Conservation (phyloP, 2,329 filamentous ascomycete genomes). For the Fusarium nisikadoi region DNA sequence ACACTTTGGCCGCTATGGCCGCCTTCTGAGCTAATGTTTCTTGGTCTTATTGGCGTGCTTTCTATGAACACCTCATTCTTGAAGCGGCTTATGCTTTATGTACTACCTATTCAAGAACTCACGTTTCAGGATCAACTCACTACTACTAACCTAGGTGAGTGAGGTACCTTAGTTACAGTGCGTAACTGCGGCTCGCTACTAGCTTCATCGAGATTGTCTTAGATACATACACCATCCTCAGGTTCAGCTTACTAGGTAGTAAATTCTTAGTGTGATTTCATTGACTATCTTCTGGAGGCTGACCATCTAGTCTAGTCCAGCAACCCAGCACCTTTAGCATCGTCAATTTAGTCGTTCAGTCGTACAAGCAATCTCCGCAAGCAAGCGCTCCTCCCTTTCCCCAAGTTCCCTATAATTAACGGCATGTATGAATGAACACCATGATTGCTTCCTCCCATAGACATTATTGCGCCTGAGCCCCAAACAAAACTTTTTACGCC, state of each 20-base stretch:
- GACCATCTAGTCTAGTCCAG: conserved; percentile 4
- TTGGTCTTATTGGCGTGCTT: neutral
- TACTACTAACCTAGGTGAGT: neutral
- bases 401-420: neutral
- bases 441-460: conserved; percentile 7
- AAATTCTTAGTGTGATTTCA: conserved; percentile 1
- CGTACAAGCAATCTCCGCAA: conserved; percentile 26
- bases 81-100: neutral
- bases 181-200: conserved; percentile 25
- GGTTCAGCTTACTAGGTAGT: conserved; percentile 1
- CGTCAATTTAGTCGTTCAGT: conserved; percentile 16
- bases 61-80: neutral
- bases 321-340: conserved; percentile 10
- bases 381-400: neutral
- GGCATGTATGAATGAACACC: neutral
- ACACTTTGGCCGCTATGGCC: neutral
- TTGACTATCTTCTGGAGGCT: neutral
- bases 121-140: conserved; percentile 7
- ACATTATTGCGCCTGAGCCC: conserved; percentile 4
- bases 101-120: conserved; percentile 5
- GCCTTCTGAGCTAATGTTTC: neutral
- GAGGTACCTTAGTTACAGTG: no score
- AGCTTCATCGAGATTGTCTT: conserved; percentile 28
- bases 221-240: conserved; percentile 20
- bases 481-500: conserved; percentile 19